Evolutionary conservation across 2,329 filamentous ascomycete species (phyloP).

Genomic region (Hortaea sp.): DNA sequence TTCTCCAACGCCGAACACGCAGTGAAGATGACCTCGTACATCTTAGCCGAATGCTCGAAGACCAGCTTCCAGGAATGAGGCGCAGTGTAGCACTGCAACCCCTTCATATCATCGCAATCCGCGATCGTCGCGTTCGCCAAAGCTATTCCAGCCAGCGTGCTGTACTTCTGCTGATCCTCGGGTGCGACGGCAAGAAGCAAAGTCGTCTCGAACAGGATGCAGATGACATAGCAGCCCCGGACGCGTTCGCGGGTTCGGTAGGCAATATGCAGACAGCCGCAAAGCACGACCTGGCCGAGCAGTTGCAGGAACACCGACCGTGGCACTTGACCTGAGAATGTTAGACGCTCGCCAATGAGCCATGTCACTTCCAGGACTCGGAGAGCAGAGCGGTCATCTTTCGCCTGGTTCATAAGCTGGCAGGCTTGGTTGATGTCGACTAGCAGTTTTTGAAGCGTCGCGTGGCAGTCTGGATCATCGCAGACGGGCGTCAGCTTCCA

Average conservation of each 20-base stretch:
- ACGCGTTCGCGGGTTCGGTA: slow-evolving; percentile 63
- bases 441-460: slow-evolving; percentile 65
- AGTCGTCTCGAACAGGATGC: slow-evolving; percentile 70
- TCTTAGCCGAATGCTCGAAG: slow-evolving; percentile 65
- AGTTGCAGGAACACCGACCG: slow-evolving; percentile 51
- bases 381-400: slow-evolving; percentile 61
- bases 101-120: slow-evolving; percentile 64
- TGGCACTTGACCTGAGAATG: slow-evolving; percentile 61
- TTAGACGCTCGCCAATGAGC: slow-evolving; percentile 70
- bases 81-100: slow-evolving; percentile 75
- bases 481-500: slow-evolving; percentile 71
- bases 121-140: slow-evolving; percentile 58
- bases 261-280: slow-evolving; percentile 72
- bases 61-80: slow-evolving; percentile 86
- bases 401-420: slow-evolving; percentile 73
- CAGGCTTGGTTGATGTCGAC: slow-evolving; percentile 64
- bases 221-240: slow-evolving; percentile 73
- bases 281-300: slow-evolving; percentile 70
- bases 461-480: slow-evolving; percentile 76
- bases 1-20: slow-evolving; percentile 77
- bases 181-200: slow-evolving; percentile 63
- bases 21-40: slow-evolving; percentile 79
- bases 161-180: slow-evolving; percentile 57
- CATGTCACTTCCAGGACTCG: slow-evolving; percentile 70
- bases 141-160: slow-evolving; percentile 63